Conservation (phyloP, 2,329 filamentous ascomycete genomes). For the Raffaelea ambrosiae region DNA sequence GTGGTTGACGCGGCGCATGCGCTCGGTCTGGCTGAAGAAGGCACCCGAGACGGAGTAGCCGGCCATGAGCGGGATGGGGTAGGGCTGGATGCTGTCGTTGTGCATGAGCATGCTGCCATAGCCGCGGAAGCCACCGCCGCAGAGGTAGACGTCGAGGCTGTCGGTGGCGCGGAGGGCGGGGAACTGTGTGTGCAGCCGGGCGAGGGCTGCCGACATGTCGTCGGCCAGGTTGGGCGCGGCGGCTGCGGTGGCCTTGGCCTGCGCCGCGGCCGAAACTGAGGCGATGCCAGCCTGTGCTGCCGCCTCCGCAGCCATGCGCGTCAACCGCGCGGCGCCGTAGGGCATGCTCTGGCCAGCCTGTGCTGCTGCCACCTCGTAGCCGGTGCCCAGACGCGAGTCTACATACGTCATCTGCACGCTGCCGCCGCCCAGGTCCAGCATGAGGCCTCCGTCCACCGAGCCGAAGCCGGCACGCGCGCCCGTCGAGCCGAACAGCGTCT, state of each 20-base stretch:
- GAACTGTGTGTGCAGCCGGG: constrained; percentile 38
- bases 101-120: constrained; percentile 89
- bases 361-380: constrained; percentile 47
- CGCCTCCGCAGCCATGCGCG: constrained; percentile 23
- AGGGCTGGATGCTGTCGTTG: constrained; percentile 62
- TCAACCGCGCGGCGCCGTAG: constrained; percentile 52
- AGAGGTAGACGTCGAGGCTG: constrained; percentile 69
- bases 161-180: constrained; percentile 34
- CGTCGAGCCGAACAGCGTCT: constrained; percentile 75
- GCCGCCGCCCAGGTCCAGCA: constrained; percentile 78
- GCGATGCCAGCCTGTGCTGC: background rate
- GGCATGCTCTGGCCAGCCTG: constrained; percentile 48
- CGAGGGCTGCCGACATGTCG: constrained; percentile 53
- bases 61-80: constrained; percentile 76
- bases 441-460: constrained; percentile 57
- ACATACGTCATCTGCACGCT: constrained; percentile 59
- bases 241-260: constrained; percentile 26
- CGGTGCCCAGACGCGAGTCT: constrained; percentile 30
- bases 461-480: constrained; percentile 70
- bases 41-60: constrained; percentile 59
- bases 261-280: no score
- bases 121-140: constrained; percentile 81
- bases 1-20: constrained; percentile 43
- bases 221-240: constrained; percentile 46
- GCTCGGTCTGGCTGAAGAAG: constrained; percentile 47